Evolutionary conservation across 1,139 yeast species (phyloP).

Genomic region (Geotrichum bryndzae): DNA sequence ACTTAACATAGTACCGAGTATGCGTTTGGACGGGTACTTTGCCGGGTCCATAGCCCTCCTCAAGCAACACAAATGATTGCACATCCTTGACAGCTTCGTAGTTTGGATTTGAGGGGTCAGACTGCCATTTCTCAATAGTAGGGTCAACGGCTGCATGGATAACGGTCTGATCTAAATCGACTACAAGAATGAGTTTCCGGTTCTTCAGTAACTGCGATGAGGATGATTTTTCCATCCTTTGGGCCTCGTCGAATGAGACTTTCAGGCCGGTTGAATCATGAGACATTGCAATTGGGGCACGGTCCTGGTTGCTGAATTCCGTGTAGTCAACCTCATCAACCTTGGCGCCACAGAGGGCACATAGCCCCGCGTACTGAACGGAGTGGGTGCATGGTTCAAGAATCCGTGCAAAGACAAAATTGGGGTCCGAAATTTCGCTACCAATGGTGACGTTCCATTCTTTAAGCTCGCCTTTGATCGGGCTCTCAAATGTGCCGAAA

Average conservation of each 20-base stretch:
- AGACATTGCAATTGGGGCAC: conserved; percentile 84
- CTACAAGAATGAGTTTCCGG: conserved; percentile 77
- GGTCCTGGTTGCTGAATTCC: conserved; percentile 63
- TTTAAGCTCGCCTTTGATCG: conserved; percentile 65
- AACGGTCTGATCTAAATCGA: conserved; percentile 94
- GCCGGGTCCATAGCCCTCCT: conserved; percentile 54
- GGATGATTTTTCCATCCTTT: conserved; percentile 65
- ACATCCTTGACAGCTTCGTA: conserved; percentile 82
- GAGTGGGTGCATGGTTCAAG: conserved; percentile 86
- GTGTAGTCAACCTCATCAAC: conserved; percentile 74
- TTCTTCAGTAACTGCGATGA: conserved; percentile 56
- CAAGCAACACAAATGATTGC: conserved; percentile 66
- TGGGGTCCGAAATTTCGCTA: conserved; percentile 45
- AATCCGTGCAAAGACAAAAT: conserved; percentile 40
- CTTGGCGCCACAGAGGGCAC: conserved; percentile 87
- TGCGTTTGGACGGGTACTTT: conserved; percentile 18
- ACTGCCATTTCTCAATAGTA: conserved; percentile 94
- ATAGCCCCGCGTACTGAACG: conserved; percentile 92
- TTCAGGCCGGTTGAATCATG: conserved; percentile 85
- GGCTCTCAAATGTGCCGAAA: conserved; percentile 62
- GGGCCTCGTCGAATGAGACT: conserved; percentile 82
- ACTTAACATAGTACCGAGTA: conserved; percentile 66
- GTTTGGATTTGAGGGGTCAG: conserved; percentile 78
- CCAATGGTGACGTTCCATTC: conserved; percentile 49
- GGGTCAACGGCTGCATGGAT: conserved; percentile 98